A percentile compares a stretch with the other conserved stretches of the same genome.
phyloP scores from a whole-genome alignment of 768 basidiomycete genomes.

The Pholiota microspora region DNA sequence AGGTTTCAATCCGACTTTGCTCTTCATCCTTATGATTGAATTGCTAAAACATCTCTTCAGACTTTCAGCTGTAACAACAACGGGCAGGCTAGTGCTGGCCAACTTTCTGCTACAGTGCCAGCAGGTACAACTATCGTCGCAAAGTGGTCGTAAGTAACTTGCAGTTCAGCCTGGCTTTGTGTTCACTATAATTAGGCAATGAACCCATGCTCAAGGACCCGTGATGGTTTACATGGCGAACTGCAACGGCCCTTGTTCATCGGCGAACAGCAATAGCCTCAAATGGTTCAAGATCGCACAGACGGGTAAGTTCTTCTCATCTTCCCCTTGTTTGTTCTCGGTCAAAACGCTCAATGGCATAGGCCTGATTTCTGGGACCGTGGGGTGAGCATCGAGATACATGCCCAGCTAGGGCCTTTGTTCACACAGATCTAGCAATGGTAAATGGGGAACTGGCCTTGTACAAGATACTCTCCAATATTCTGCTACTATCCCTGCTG shows the following conservation, averaged over 20 bases:
- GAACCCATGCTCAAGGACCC: conserved; percentile 33
- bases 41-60: conserved; percentile 6
- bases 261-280: conserved; percentile 29
- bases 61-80: conserved; percentile 36
- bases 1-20: not conserved
- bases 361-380: conserved; percentile 30
- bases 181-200: conserved; percentile 22
- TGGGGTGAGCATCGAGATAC: conserved; percentile 20
- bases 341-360: no score
- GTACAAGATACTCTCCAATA: conserved; percentile 27
- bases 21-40: not conserved
- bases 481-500: conserved; percentile 31
- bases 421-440: no score
- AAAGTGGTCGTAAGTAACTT: conserved; percentile 28
- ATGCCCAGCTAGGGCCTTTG: no score
- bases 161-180: not conserved
- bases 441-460: conserved; percentile 28
- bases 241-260: conserved; percentile 30
- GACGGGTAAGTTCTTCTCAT: conserved; percentile 10
- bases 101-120: conserved; percentile 32
- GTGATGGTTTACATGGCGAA: conserved; percentile 38
- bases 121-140: conserved; percentile 32
- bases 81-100: conserved; percentile 26
- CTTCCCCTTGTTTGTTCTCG: not conserved
- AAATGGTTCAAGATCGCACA: conserved; percentile 39